A percentile compares a stretch with the other conserved stretches of the same genome.
Evolutionary conservation across 306 rosid species (phyloP).

Genomic region (Cicer pinnatifidum): DNA sequence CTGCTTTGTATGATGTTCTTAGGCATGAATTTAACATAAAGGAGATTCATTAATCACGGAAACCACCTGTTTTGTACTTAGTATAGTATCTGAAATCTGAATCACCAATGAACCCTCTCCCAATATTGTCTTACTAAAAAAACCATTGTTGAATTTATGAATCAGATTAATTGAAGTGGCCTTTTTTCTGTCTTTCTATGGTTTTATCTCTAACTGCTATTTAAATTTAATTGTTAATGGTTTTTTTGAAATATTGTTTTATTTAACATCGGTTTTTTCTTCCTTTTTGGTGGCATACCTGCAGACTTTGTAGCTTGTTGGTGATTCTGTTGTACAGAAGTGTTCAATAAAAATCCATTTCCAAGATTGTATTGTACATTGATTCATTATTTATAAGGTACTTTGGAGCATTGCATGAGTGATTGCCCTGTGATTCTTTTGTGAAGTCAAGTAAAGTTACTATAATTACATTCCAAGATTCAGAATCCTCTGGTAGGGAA

Average conservation of each 20-base stretch:
- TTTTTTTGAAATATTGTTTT: slow-evolving; percentile 40
- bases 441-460: slow-evolving; percentile 69
- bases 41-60: background rate
- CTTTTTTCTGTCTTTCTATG: slow-evolving; percentile 32
- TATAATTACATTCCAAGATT: slow-evolving; percentile 63
- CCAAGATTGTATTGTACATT: slow-evolving; percentile 55
- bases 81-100: slow-evolving; percentile 1
- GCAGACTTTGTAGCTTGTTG: slow-evolving; percentile 71
- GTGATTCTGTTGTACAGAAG: slow-evolving; percentile 55
- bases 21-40: background rate
- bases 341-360: slow-evolving; percentile 51
- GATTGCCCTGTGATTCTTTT: slow-evolving; percentile 67
- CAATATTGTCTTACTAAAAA: background rate
- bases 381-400: slow-evolving; percentile 52
- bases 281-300: slow-evolving; percentile 52
- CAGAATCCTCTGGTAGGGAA: slow-evolving; percentile 72
- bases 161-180: slow-evolving; percentile 23
- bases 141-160: slow-evolving; percentile 15
- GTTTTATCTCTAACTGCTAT: slow-evolving; percentile 26
- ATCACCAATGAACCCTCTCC: slow-evolving; percentile 14
- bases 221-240: background rate
- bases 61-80: background rate
- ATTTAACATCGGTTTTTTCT: slow-evolving; percentile 37
- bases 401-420: slow-evolving; percentile 66
- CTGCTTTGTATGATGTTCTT: slow-evolving; percentile 8